These are phyloP conservation scores for Fagopyrum tataricum DNA, from an alignment of 148 eudicot genomes.

Conservation along the genomic window DNA sequence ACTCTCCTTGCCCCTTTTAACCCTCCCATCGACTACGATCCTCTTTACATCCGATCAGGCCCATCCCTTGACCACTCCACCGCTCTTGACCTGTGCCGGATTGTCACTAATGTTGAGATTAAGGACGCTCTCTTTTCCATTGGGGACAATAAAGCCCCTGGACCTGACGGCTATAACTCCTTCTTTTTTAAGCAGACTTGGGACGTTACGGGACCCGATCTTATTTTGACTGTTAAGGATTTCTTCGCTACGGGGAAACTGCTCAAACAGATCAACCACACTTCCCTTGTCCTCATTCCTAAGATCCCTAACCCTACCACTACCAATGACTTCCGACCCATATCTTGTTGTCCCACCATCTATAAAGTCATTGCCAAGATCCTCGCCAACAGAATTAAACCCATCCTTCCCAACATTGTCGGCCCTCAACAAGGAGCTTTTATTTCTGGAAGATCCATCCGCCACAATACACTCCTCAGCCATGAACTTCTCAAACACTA, in stretches of 20 bases:
- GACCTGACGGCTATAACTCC: constrained; percentile 22
- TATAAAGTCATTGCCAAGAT: neutral
- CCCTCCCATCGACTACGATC: too few relatives aligned
- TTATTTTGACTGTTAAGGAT: neutral
- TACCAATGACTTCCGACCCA: neutral
- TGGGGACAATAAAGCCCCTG: constrained; percentile 9
- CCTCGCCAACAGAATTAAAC: neutral
- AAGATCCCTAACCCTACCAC: neutral
- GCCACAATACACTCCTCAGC: neutral
- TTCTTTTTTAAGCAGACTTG: neutral
- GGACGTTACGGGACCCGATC: neutral
- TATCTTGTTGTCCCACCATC: neutral
- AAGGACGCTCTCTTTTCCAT: neutral
- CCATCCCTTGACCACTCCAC: too few relatives aligned
- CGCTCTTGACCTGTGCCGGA: too few relatives aligned
- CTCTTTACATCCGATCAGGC: too few relatives aligned
- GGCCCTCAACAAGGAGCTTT: neutral
- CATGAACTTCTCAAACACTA: neutral
- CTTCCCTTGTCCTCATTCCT: neutral
- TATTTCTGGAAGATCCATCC: neutral
- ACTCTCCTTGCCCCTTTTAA: too few relatives aligned
- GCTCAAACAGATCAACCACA: neutral
- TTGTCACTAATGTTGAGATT: too few relatives aligned
- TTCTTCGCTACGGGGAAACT: neutral
- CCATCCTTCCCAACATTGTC: too few relatives aligned